These are phyloP conservation scores for Stachybotrys chartarum DNA, from an alignment of 2,329 filamentous ascomycete genomes.

Conservation along the genomic window DNA sequence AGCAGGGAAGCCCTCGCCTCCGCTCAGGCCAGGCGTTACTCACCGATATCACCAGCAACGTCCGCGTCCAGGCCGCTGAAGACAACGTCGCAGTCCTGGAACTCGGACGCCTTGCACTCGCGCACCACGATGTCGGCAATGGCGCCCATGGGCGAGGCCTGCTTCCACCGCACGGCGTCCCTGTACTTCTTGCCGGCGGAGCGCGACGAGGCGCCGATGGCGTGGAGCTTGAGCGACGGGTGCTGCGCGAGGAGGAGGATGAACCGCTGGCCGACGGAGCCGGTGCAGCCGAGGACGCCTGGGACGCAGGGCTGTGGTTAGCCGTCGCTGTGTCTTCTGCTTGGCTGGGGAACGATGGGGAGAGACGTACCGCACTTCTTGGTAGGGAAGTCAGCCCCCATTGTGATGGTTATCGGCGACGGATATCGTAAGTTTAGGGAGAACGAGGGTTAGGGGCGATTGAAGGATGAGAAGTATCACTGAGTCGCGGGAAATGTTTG, in stretches of 20 bases:
- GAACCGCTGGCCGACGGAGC: conserved; percentile 91
- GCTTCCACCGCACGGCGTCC: conserved; percentile 94
- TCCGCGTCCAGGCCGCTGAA: conserved; percentile 91
- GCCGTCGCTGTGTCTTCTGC: not conserved
- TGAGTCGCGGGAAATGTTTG: not conserved
- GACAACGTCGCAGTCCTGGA: conserved; percentile 83
- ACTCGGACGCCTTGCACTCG: conserved; percentile 75
- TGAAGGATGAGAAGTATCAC: not conserved
- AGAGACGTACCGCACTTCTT: conserved; percentile 50
- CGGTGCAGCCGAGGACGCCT: conserved; percentile 84
- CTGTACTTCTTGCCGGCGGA: conserved; percentile 92
- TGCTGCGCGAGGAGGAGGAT: conserved; percentile 86
- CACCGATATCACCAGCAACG: conserved; percentile 86
- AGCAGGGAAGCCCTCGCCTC: not conserved
- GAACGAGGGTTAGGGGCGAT: not conserved
- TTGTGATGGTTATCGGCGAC: conserved; percentile 6
- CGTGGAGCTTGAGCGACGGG: conserved; percentile 78
- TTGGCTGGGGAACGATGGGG: conserved; percentile 3
- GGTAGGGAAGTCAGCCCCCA: conserved; percentile 39
- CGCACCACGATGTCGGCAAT: conserved; percentile 78
- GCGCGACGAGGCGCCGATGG: conserved; percentile 80
- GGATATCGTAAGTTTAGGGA: not conserved
- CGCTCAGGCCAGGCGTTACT: conserved; percentile 15
- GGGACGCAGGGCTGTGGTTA: not conserved
- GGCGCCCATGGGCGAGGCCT: conserved; percentile 72